Percentiles rank a stretch among this genome's conserved stretches.
phyloP scores from a whole-genome alignment of 2,329 filamentous ascomycete species.

The Atkinsonella hypoxylon region DNA sequence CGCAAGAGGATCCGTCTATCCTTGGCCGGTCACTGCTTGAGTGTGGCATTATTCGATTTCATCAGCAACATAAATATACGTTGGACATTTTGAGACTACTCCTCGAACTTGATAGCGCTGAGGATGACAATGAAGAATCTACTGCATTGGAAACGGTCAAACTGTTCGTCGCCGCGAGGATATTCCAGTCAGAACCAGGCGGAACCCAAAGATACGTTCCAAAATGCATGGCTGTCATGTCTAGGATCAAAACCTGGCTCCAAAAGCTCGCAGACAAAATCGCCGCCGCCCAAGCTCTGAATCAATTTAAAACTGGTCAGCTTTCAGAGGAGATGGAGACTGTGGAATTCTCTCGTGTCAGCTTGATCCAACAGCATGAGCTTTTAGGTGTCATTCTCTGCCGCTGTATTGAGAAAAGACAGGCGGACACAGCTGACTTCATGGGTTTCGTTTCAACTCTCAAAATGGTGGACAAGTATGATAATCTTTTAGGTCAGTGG shows the following conservation, averaged over 20 bases:
- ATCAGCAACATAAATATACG: slow-evolving; percentile 71
- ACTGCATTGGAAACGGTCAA: slow-evolving; percentile 21
- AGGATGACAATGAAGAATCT: slow-evolving; percentile 40
- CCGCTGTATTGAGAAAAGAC: slow-evolving; percentile 64
- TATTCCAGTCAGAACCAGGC: slow-evolving; percentile 22
- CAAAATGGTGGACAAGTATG: slow-evolving; percentile 64
- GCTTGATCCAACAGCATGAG: slow-evolving; percentile 82
- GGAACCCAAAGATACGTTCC: slow-evolving; percentile 52
- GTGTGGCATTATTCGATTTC: slow-evolving; percentile 75
- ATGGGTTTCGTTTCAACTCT: slow-evolving; percentile 55
- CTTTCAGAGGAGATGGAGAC: slow-evolving; percentile 59
- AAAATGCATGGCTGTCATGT: slow-evolving; percentile 67
- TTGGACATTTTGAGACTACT: slow-evolving; percentile 76
- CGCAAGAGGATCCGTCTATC: slow-evolving; percentile 54
- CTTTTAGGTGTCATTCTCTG: slow-evolving; percentile 69
- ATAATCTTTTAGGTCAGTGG: slow-evolving; percentile 42
- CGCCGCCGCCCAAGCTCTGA: slow-evolving; percentile 63
- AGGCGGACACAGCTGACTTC: slow-evolving; percentile 62
- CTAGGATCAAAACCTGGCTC: slow-evolving; percentile 64
- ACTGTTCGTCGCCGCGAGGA: slow-evolving; percentile 21
- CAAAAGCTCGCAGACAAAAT: slow-evolving; percentile 64
- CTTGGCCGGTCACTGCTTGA: slow-evolving; percentile 64
- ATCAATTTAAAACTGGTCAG: slow-evolving; percentile 41
- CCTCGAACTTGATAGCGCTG: slow-evolving; percentile 47
- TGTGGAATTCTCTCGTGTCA: slow-evolving; percentile 67